Conservation (phyloP, 257 asterid genomes). For the Solanum chiquidenum region DNA sequence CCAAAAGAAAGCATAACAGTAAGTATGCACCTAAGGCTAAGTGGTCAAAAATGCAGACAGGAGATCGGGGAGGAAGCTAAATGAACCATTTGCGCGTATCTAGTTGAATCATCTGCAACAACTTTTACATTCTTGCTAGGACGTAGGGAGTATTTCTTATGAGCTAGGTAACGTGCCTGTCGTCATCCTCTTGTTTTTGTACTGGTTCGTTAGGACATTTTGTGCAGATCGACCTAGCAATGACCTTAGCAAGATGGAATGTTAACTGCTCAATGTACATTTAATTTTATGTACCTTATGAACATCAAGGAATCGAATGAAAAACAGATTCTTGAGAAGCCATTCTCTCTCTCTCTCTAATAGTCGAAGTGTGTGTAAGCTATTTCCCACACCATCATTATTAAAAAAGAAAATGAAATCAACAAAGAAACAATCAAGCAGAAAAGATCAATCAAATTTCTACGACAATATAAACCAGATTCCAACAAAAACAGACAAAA, state of each 20-base stretch:
- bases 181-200: background rate
- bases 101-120: background rate
- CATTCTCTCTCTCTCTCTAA: background rate
- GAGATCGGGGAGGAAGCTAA: background rate
- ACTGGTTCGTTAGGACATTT: background rate
- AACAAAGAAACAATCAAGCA: background rate
- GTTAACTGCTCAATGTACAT: background rate
- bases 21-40: background rate
- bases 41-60: background rate
- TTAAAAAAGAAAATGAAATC: background rate
- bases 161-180: background rate
- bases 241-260: background rate
- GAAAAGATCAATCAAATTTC: background rate
- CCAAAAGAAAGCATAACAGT: background rate
- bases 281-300: background rate
- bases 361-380: background rate
- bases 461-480: background rate
- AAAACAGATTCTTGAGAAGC: background rate
- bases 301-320: background rate
- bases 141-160: background rate
- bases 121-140: background rate
- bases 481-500: background rate
- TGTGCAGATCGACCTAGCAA: background rate
- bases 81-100: background rate
- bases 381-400: background rate